Evolutionary conservation across 306 rosid species (phyloP), one percentile per base, ranked within the genome.

Genomic region (Mimosa pudica): DNA sequence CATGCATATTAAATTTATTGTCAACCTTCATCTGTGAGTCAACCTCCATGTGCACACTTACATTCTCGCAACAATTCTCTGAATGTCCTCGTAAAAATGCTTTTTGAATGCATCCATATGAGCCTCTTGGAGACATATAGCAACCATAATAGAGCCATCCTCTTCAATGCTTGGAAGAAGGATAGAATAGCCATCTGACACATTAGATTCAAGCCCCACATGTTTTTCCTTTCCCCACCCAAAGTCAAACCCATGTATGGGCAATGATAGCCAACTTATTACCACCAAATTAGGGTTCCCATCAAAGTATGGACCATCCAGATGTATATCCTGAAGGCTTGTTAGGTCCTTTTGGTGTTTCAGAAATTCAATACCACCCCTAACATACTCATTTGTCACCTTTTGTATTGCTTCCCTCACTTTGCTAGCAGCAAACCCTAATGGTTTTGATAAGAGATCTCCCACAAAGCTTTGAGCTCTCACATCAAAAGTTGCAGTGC

Each of bases 171-270:
- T 73, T 0, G 87, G 86, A 70, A 88, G 85, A 57, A 88, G 44
- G 74, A 82, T 45, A n/a, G 84, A 58, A 57, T 86, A 82, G 16
- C 93, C 97, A 71, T 92, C 97, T 6, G 35, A 41, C 3, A 70
- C 83, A 66, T 86, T 77, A 0, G 88, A 55, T 4, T 86, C 88
- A 0, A 90, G 88, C 0, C 90, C 91, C 85, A 86, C 86, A 41
- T 82, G 83, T 35, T 79, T 45, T 38, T 89, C 91, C 52, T 85
- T 89, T 4, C 93, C 91, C 92, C 91, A 87, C 8, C 97, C 97
- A 80, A 92, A 92, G 58, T 92, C 94, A 46, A 85, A 71, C 10
- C 84, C 92, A 55, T 87, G 77, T 0, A 88, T 18, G 0, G 94
- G 91, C 63, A 92, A 41, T 0, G 89, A 81, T 65, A 92, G 69